Evolutionary conservation across 2,329 filamentous ascomycete genomes (phyloP).

Genomic region (Exophiala phaeomuriformis): DNA sequence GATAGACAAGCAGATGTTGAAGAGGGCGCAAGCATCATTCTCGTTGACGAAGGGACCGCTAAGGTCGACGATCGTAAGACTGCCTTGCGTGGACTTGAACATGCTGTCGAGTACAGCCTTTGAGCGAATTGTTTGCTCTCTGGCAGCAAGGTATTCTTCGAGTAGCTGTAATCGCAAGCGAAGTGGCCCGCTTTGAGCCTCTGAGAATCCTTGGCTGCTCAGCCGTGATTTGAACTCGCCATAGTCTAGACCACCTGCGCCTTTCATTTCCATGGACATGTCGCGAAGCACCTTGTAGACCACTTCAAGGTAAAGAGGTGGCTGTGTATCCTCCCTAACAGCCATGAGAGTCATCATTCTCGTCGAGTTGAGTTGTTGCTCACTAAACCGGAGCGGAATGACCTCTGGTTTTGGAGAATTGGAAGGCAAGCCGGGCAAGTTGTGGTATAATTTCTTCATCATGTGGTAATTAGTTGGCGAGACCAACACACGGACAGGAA

Average conservation of each 20-base stretch:
- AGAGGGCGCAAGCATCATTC: conserved; percentile 61
- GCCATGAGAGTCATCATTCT: conserved; percentile 53
- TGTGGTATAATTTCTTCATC: conserved; percentile 39
- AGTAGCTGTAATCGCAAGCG: conserved; percentile 54
- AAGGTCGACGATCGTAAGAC: conserved; percentile 62
- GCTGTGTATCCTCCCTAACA: conserved; percentile 35
- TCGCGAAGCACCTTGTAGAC: conserved; percentile 45
- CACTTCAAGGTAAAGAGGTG: conserved; percentile 48
- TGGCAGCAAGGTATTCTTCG: conserved; percentile 54
- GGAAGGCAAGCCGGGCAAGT: conserved; percentile 32
- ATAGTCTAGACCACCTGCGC: conserved; percentile 40
- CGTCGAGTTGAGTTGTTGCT: conserved; percentile 45
- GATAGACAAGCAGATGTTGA: conserved; percentile 62
- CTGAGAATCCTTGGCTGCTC: conserved; percentile 36
- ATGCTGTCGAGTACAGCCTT: conserved; percentile 7
- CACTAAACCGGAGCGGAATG: conserved; percentile 41
- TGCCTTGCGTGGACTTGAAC: conserved; percentile 38
- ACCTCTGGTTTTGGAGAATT: conserved; percentile 37
- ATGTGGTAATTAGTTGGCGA: conserved; percentile 42
- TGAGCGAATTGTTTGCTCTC: conserved; percentile 11
- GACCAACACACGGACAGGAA: conserved; percentile 47
- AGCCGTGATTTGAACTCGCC: conserved; percentile 37
- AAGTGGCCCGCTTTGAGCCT: conserved; percentile 49
- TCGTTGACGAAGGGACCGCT: conserved; percentile 64
- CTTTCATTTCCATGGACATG: conserved; percentile 41